phyloP scores from a whole-genome alignment of 805 yeast species.

The Lipomyces chichibuensis region DNA sequence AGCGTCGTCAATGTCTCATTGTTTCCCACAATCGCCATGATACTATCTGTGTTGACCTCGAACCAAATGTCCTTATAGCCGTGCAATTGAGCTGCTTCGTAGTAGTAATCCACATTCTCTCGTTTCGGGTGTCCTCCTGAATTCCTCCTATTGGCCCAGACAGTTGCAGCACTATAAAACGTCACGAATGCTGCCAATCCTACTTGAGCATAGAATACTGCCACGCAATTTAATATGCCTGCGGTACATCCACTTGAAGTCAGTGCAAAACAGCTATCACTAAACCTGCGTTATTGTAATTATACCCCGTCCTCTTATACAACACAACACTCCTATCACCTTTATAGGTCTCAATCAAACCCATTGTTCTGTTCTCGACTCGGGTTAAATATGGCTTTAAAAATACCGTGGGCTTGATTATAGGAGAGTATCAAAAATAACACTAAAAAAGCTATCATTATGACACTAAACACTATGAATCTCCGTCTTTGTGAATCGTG shows the following conservation, averaged over 20 bases:
- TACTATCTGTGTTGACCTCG: neutral
- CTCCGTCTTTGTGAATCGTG: too few species aligned
- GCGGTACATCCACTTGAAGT: neutral
- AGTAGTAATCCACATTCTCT: neutral
- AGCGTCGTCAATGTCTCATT: neutral
- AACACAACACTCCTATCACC: too few species aligned
- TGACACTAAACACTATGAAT: too few species aligned
- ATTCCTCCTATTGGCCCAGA: neutral
- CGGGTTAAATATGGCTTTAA: too few species aligned
- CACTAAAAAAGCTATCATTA: too few species aligned
- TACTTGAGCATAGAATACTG: neutral
- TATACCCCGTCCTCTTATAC: neutral
- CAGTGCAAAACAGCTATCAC: neutral
- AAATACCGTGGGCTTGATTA: too few species aligned
- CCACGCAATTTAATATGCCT: neutral
- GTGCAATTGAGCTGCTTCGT: neutral
- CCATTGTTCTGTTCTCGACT: too few species aligned
- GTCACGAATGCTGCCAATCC: neutral
- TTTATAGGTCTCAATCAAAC: too few species aligned
- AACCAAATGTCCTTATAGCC: neutral
- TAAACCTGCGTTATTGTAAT: neutral
- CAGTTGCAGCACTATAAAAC: neutral
- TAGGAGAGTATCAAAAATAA: too few species aligned
- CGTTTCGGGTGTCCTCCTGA: neutral
- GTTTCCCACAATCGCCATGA: neutral